These are phyloP conservation scores for Mucor ambiguus DNA, from an alignment of 371 early-diverging fungal genomes.

Conservation along the genomic window DNA sequence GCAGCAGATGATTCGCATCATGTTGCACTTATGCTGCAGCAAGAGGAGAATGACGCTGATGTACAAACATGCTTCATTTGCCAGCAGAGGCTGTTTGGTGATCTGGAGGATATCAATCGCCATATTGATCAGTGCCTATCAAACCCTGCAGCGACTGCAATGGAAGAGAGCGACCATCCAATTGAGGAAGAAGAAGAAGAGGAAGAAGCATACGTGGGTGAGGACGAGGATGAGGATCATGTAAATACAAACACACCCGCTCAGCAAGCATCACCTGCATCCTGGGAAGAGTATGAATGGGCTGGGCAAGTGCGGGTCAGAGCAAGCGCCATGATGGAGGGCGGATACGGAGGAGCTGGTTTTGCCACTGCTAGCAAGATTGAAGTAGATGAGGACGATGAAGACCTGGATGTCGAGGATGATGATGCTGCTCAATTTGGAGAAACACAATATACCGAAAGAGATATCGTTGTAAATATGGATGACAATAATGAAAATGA, in stretches of 20 bases:
- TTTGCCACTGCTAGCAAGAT: constrained; percentile 54
- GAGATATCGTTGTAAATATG: constrained; percentile 54
- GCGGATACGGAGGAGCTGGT: constrained; percentile 68
- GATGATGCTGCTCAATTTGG: constrained; percentile 79
- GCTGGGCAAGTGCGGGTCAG: constrained; percentile 84
- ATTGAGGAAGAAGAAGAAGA: neutral
- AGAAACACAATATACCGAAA: constrained; percentile 71
- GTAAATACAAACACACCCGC: constrained; percentile 2
- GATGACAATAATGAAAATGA: constrained; percentile 56
- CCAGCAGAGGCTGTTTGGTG: constrained; percentile 59
- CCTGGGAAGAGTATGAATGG: constrained; percentile 84
- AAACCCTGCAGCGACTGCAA: constrained; percentile 18
- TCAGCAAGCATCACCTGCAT: constrained; percentile 2
- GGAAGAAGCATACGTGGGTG: neutral
- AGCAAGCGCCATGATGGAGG: constrained; percentile 82
- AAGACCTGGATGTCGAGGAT: constrained; percentile 81
- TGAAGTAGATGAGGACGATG: constrained; percentile 65
- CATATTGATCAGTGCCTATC: constrained; percentile 76
- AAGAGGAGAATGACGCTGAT: constrained; percentile 15
- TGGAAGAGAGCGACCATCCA: neutral
- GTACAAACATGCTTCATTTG: constrained; percentile 76
- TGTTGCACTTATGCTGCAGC: neutral
- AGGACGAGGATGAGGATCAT: neutral
- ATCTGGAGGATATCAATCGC: constrained; percentile 61
- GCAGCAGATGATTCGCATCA: neutral